Evolutionary conservation across 225 moss, liverwort and hornwort genomes (phyloP).

Genomic region (Climacium dendroides): DNA sequence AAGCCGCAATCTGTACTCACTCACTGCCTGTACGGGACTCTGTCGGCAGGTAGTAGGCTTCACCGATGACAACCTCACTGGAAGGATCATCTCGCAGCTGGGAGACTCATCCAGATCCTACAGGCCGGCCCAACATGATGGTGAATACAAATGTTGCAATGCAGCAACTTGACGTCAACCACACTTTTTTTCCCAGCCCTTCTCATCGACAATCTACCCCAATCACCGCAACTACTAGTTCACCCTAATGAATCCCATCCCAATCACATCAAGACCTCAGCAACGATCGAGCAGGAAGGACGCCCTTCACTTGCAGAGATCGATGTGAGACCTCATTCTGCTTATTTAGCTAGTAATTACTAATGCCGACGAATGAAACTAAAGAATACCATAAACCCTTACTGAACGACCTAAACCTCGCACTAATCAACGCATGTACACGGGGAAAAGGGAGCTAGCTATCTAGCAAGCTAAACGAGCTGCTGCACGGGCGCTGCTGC

Average conservation of each 20-base stretch:
- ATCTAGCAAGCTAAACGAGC: not conserved
- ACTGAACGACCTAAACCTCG: not conserved
- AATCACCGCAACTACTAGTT: not conserved
- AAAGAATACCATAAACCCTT: not conserved
- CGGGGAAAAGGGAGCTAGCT: not conserved
- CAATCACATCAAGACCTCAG: not conserved
- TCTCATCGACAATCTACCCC: not conserved
- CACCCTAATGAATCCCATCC: not conserved
- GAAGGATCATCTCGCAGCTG: slow-evolving; percentile 18
- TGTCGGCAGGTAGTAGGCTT: slow-evolving; percentile 34
- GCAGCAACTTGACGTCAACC: slow-evolving; percentile 62
- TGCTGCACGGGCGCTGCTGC: not conserved
- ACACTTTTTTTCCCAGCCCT: not conserved
- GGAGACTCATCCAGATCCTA: slow-evolving; percentile 88
- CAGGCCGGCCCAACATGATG: slow-evolving; percentile 87
- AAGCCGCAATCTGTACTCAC: slow-evolving; percentile 26
- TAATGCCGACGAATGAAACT: not conserved
- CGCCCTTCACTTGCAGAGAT: not conserved
- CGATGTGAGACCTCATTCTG: not conserved
- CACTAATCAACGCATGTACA: not conserved
- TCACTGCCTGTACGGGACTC: slow-evolving; percentile 5
- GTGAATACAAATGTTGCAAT: slow-evolving; percentile 91
- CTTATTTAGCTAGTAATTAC: slow-evolving; percentile 5
- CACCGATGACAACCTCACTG: slow-evolving; percentile 32
- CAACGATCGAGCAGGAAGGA: not conserved